These are phyloP conservation scores for Fusarium pseudoanthophilum DNA, from an alignment of 2,329 filamentous ascomycete species.

Conservation along the genomic window DNA sequence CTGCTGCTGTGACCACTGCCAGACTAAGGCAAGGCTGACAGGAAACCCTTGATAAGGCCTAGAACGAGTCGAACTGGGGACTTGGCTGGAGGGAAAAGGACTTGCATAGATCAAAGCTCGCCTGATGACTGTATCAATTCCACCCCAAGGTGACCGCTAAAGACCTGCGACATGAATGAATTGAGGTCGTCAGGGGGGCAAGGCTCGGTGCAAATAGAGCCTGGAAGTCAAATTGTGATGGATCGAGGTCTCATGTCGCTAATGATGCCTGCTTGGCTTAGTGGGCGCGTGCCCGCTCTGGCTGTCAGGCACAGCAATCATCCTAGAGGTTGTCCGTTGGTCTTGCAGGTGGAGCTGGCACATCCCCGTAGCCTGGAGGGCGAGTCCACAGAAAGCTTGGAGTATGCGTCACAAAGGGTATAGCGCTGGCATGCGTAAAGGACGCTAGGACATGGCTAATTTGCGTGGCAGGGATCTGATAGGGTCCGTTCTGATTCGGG, in stretches of 20 bases:
- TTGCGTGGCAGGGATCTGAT: constrained; percentile 31
- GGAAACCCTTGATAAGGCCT: constrained; percentile 7
- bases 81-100: constrained; percentile 1
- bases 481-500: constrained; percentile 33
- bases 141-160: background rate
- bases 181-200: background rate
- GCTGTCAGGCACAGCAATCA: constrained; percentile 37
- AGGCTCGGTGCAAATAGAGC: background rate
- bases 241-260: constrained; percentile 30
- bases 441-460: constrained; percentile 31
- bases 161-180: background rate
- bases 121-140: constrained; percentile 1
- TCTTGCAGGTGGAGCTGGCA: constrained; percentile 21
- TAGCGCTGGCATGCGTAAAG: constrained; percentile 23
- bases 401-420: constrained; percentile 18
- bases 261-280: constrained; percentile 22
- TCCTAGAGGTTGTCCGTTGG: constrained; percentile 26
- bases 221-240: constrained; percentile 33
- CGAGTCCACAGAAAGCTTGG: constrained; percentile 18
- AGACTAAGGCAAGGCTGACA: constrained; percentile 33
- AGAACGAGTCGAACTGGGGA: background rate
- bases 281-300: constrained; percentile 35
- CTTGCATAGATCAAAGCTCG: constrained; percentile 10
- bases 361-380: constrained; percentile 7
- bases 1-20: constrained; percentile 3